Conservation (phyloP, 768 basidiomycete genomes). For the Phaeolepiota aurea region DNA sequence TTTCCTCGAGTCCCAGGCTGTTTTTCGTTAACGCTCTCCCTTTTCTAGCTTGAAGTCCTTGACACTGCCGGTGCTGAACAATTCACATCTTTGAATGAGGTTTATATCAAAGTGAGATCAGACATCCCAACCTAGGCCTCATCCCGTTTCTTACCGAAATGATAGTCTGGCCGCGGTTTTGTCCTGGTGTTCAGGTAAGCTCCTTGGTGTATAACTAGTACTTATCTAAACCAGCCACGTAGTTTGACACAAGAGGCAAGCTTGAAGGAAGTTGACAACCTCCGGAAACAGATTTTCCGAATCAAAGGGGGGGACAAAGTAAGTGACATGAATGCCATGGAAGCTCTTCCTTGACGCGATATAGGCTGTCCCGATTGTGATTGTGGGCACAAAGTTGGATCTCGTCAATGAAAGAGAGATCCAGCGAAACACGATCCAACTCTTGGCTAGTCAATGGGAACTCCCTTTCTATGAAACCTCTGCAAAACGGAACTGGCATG, state of each 20-base stretch:
- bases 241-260: constrained; percentile 80
- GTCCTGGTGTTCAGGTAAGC: constrained; percentile 75
- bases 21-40: not conserved
- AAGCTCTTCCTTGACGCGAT: not conserved
- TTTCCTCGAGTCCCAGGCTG: constrained; percentile 1
- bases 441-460: constrained; percentile 56
- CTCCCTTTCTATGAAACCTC: constrained; percentile 84
- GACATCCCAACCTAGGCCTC: not conserved
- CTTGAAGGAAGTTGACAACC: constrained; percentile 69
- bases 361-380: constrained; percentile 68
- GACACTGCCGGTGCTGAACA: constrained; percentile 87
- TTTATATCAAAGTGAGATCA: constrained; percentile 62
- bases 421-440: constrained; percentile 50
- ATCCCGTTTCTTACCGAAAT: not conserved
- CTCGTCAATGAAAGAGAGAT: constrained; percentile 78
- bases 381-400: constrained; percentile 84
- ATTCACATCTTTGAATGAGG: constrained; percentile 72
- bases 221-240: not conserved
- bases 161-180: constrained; percentile 65
- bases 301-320: constrained; percentile 68
- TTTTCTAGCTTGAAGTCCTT: constrained; percentile 60
- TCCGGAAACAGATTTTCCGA: constrained; percentile 75
- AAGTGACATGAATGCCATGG: constrained; percentile 10
- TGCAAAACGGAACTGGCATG: constrained; percentile 80
- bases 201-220: not conserved